Percentiles rank a stretch among this genome's conserved stretches.
Evolutionary conservation across 2,329 filamentous ascomycete genomes (phyloP).

Genomic region (Arthrinium puccinioides): DNA sequence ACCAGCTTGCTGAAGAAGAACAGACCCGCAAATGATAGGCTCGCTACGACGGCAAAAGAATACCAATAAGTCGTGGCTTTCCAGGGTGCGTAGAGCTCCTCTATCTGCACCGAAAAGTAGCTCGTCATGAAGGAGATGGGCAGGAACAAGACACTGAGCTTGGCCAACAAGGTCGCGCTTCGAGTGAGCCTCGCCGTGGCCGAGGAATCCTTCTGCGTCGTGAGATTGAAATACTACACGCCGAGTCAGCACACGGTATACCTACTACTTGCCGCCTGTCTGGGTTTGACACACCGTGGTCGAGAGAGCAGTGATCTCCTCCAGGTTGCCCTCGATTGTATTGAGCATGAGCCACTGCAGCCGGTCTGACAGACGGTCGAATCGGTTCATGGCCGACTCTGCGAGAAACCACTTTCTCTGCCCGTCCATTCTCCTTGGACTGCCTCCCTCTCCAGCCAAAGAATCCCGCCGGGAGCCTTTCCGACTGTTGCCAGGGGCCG

Average conservation of each 20-base stretch:
- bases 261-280: not conserved
- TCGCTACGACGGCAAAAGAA: conserved; percentile 56
- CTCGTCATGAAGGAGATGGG: conserved; percentile 68
- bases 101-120: conserved; percentile 64
- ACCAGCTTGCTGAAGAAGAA: conserved; percentile 43
- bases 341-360: conserved; percentile 54
- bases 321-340: conserved; percentile 55
- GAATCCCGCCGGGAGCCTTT: not conserved
- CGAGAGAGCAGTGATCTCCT: conserved; percentile 64
- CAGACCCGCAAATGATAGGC: conserved; percentile 49
- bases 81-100: conserved; percentile 48
- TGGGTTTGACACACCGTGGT: conserved; percentile 45
- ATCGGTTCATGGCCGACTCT: conserved; percentile 45
- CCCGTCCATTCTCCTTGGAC: not conserved
- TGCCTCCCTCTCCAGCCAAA: not conserved
- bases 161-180: conserved; percentile 65
- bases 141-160: conserved; percentile 68
- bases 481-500: not conserved
- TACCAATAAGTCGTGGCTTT: conserved; percentile 59
- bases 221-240: conserved; percentile 66
- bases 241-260: conserved; percentile 8
- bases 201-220: conserved; percentile 66
- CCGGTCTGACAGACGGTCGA: conserved; percentile 51
- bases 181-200: conserved; percentile 65
- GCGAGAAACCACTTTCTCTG: conserved; percentile 23